phyloP scores from a whole-genome alignment of 176 grass and related monocot species.

The Oryza officinalis region DNA sequence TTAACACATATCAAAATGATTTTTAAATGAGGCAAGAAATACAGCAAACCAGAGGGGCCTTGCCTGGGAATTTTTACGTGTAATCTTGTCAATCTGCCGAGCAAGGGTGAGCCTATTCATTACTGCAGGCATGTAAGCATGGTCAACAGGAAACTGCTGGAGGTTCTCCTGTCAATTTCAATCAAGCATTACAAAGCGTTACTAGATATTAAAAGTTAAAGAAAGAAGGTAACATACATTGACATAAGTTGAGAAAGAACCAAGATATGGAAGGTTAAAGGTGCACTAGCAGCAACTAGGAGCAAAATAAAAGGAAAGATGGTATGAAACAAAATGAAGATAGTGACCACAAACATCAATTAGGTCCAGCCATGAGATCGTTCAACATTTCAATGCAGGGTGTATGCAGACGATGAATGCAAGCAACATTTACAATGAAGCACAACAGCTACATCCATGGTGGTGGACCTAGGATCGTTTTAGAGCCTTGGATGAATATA shows the following conservation, averaged over 20 bases:
- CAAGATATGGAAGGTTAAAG: not conserved
- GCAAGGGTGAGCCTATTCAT: constrained; percentile 74
- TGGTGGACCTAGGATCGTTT: not conserved
- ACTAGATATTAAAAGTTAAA: constrained; percentile 12
- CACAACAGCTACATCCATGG: no score
- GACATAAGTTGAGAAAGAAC: not conserved
- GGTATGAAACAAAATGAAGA: not conserved
- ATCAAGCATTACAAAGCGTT: constrained; percentile 25
- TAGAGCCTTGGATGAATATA: not conserved
- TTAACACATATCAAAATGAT: constrained; percentile 10
- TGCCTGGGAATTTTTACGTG: constrained; percentile 71
- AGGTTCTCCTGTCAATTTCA: constrained; percentile 75
- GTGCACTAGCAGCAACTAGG: not conserved
- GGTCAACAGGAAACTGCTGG: constrained; percentile 83
- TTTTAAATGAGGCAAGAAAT: constrained; percentile 24
- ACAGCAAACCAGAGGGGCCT: not conserved
- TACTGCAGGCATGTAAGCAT: constrained; percentile 76
- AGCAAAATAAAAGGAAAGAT: not conserved
- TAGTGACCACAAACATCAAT: not conserved
- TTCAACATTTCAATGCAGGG: not conserved
- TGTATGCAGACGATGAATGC: not conserved
- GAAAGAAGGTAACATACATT: not conserved
- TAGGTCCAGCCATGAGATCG: not conserved
- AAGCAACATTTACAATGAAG: not conserved
- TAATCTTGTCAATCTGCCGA: constrained; percentile 79